A percentile compares a stretch with the other conserved stretches of the same genome.
Evolutionary conservation across 2,329 filamentous ascomycete species (phyloP).

Genomic region (Phoma herbarum): DNA sequence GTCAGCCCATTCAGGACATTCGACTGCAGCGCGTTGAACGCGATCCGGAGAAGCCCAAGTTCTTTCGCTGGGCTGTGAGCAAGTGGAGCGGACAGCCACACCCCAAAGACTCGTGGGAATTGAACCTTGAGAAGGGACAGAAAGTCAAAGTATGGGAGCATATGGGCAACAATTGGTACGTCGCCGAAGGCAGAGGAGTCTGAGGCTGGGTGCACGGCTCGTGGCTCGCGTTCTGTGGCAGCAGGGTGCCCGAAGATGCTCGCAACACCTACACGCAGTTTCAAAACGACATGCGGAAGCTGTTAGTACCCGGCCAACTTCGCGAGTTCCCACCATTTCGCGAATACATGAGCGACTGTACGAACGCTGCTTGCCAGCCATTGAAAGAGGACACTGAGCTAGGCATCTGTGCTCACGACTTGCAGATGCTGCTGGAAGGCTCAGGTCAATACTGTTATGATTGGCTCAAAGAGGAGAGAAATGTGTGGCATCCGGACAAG

Average conservation of each 20-base stretch:
- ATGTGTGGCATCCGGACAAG: slow-evolving; percentile 47
- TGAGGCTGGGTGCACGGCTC: slow-evolving; percentile 39
- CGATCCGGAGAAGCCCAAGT: slow-evolving; percentile 5
- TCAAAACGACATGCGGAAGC: slow-evolving; percentile 23
- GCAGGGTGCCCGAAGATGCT: slow-evolving; percentile 21
- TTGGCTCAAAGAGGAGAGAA: slow-evolving; percentile 41
- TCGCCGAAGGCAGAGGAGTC: slow-evolving; percentile 22
- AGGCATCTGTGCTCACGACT: slow-evolving; percentile 44
- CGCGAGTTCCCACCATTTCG: slow-evolving; percentile 31
- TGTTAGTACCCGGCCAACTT: slow-evolving; percentile 30
- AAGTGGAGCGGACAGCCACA: slow-evolving; percentile 36
- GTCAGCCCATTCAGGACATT: slow-evolving; percentile 8
- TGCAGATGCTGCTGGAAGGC: slow-evolving; percentile 37
- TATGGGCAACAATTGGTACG: slow-evolving; percentile 37
- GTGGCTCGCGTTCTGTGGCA: slow-evolving; percentile 35
- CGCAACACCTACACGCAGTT: slow-evolving; percentile 32
- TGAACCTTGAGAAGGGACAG: slow-evolving; percentile 35
- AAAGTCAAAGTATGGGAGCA: slow-evolving; percentile 36
- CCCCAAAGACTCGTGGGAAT: slow-evolving; percentile 35
- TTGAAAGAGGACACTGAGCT: slow-evolving; percentile 28
- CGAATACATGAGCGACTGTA: slow-evolving; percentile 35
- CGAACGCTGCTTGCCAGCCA: slow-evolving; percentile 27
- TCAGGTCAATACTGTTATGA: slow-evolving; percentile 34
- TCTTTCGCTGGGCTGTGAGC: slow-evolving; percentile 32
- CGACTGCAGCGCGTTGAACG: slow-evolving; percentile 4